Conservation (phyloP, 179 eudicot genomes). For the Amaranthus tricolor region DNA sequence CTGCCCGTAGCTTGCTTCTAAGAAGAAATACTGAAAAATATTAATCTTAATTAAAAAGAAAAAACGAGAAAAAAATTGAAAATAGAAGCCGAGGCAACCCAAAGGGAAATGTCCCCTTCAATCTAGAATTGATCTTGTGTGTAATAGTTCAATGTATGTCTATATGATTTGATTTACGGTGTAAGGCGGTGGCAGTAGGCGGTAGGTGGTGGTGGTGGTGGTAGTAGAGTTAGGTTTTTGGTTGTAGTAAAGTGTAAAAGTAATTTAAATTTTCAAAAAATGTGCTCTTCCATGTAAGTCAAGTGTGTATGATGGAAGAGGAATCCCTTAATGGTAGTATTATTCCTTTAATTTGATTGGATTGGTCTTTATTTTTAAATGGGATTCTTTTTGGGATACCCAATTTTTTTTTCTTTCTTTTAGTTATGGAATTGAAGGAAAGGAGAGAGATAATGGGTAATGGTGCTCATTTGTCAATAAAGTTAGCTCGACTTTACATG, state of each 20-base stretch:
- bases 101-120: constrained; percentile 25
- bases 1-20: constrained; percentile 43
- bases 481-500: constrained; percentile 9
- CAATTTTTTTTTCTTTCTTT: not conserved
- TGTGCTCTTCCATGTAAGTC: constrained; percentile 8
- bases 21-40: constrained; percentile 21
- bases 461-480: constrained; percentile 22
- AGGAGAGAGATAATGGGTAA: not conserved
- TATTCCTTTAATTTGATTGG: not conserved
- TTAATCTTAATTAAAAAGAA: not conserved
- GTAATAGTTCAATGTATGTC: constrained; percentile 25
- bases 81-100: constrained; percentile 26
- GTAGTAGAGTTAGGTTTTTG: not conserved
- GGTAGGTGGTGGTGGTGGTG: not conserved
- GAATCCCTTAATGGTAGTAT: not conserved
- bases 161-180: not conserved
- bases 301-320: not conserved
- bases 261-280: not conserved
- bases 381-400: not conserved
- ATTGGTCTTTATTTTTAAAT: not conserved
- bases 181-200: constrained; percentile 7
- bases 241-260: not conserved
- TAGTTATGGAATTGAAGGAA: not conserved
- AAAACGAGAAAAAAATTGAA: not conserved
- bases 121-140: constrained; percentile 5